Conservation (phyloP, 2,329 filamentous ascomycete genomes). For the Magnaporthiopsis poae region DNA sequence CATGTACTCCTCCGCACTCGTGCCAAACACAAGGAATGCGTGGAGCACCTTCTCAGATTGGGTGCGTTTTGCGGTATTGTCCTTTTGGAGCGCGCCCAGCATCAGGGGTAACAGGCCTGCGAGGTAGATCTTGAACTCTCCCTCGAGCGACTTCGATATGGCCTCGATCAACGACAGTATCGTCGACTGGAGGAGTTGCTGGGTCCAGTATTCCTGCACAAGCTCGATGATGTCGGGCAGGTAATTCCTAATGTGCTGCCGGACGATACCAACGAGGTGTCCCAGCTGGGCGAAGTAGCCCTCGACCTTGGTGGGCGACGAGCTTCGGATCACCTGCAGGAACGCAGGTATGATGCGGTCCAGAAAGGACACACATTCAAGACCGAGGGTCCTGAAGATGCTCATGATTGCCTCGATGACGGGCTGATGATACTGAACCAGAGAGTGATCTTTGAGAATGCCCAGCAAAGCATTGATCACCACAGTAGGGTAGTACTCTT, state of each 20-base stretch:
- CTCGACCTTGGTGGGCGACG: slow-evolving; percentile 68
- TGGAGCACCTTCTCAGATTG: slow-evolving; percentile 87
- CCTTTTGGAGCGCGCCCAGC: slow-evolving; percentile 86
- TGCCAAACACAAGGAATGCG: slow-evolving; percentile 89
- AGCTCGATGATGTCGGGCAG: slow-evolving; percentile 77
- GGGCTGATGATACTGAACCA: slow-evolving; percentile 81
- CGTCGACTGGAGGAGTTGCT: slow-evolving; percentile 73
- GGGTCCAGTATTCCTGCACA: slow-evolving; percentile 82
- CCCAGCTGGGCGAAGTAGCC: slow-evolving; percentile 97
- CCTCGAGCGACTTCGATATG: slow-evolving; percentile 84
- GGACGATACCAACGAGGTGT: slow-evolving; percentile 84
- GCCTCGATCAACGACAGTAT: slow-evolving; percentile 88
- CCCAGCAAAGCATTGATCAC: slow-evolving; percentile 92
- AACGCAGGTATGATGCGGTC: slow-evolving; percentile 92
- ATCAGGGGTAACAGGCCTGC: slow-evolving; percentile 83
- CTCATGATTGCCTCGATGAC: slow-evolving; percentile 98
- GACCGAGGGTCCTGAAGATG: slow-evolving; percentile 89
- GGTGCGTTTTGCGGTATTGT: slow-evolving; percentile 62
- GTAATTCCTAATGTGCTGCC: slow-evolving; percentile 89
- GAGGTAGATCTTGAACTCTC: slow-evolving; percentile 95
- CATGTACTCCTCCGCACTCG: slow-evolving; percentile 97
- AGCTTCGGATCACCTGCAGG: slow-evolving; percentile 74
- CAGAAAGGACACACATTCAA: slow-evolving; percentile 93
- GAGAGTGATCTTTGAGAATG: slow-evolving; percentile 80
- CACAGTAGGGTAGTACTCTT: slow-evolving; percentile 96